phyloP scores from a whole-genome alignment of 495 filamentous ascomycete species.

The Penicillium simplicissimum region DNA sequence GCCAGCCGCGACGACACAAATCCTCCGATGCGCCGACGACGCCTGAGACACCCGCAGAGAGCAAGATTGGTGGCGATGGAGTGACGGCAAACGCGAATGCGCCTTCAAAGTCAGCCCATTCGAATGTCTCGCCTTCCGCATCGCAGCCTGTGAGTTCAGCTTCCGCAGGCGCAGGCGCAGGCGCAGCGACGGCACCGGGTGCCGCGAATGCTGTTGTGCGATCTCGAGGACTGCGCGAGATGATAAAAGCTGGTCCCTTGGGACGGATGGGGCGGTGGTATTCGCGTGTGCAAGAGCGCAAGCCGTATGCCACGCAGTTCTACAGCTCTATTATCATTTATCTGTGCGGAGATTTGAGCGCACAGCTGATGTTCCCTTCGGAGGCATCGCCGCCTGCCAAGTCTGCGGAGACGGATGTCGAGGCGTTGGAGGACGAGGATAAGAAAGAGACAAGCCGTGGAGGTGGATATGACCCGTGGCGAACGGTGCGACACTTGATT shows the following conservation, averaged over 20 bases:
- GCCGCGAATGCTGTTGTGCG: conserved; percentile 47
- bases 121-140: conserved; percentile 7
- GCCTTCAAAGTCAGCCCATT: conserved; percentile 3
- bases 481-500: conserved; percentile 68
- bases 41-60: conserved; percentile 11
- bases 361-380: conserved; percentile 60
- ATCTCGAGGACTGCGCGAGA: conserved; percentile 58
- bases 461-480: conserved; percentile 64
- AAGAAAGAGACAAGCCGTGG: conserved; percentile 33
- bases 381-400: conserved; percentile 23
- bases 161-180: conserved; percentile 18
- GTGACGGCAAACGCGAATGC: conserved; percentile 3
- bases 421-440: conserved; percentile 6
- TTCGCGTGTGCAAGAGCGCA: conserved; percentile 62
- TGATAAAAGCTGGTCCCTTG: conserved; percentile 56
- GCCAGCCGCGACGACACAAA: conserved; percentile 33
- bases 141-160: conserved; percentile 8
- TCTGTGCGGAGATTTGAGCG: conserved; percentile 74
- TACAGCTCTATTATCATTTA: conserved; percentile 75
- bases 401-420: not conserved
- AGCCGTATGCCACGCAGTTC: conserved; percentile 79
- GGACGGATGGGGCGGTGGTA: conserved; percentile 55
- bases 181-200: conserved; percentile 26
- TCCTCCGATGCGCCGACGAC: conserved; percentile 21
- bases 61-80: conserved; percentile 8